These are phyloP conservation scores for Scorias spongiosa DNA, from an alignment of 2,329 filamentous ascomycete genomes.

Conservation along the genomic window DNA sequence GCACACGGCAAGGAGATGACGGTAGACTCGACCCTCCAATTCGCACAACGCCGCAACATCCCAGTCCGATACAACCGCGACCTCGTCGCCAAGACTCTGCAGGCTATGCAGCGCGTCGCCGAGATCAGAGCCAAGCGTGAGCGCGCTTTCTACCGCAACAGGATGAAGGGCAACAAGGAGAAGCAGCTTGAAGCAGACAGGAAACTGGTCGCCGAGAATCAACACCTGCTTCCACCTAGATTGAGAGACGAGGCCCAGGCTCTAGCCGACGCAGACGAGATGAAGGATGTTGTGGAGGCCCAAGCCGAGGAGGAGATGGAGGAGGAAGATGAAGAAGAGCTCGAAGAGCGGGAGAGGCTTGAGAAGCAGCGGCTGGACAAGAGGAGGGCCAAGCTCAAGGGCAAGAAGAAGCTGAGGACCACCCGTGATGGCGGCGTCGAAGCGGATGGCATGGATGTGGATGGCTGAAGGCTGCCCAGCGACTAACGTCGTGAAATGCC, in stretches of 20 bases:
- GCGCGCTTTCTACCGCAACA: slow-evolving; percentile 82
- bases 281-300: slow-evolving; percentile 44
- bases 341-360: slow-evolving; percentile 30
- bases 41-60: slow-evolving; percentile 83
- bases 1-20: slow-evolving; percentile 71
- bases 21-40: slow-evolving; percentile 85
- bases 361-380: slow-evolving; percentile 28
- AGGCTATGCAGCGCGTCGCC: slow-evolving; percentile 78
- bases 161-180: slow-evolving; percentile 82
- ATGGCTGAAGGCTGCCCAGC: slow-evolving; percentile 13
- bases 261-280: slow-evolving; percentile 30
- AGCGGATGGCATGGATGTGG: slow-evolving; percentile 28
- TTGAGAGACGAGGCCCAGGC: slow-evolving; percentile 28
- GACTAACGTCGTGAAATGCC: too few relatives aligned
- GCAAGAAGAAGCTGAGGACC: not conserved
- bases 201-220: slow-evolving; percentile 80
- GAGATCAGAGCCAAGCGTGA: slow-evolving; percentile 76
- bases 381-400: not conserved
- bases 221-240: slow-evolving; percentile 65
- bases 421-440: slow-evolving; percentile 27
- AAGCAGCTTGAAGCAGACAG: slow-evolving; percentile 63
- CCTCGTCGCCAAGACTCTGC: slow-evolving; percentile 70
- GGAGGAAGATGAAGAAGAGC: slow-evolving; percentile 26
- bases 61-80: slow-evolving; percentile 94
- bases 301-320: slow-evolving; percentile 38